phyloP scores from a whole-genome alignment of 768 basidiomycete genomes.

The Chalciporus chontae region DNA sequence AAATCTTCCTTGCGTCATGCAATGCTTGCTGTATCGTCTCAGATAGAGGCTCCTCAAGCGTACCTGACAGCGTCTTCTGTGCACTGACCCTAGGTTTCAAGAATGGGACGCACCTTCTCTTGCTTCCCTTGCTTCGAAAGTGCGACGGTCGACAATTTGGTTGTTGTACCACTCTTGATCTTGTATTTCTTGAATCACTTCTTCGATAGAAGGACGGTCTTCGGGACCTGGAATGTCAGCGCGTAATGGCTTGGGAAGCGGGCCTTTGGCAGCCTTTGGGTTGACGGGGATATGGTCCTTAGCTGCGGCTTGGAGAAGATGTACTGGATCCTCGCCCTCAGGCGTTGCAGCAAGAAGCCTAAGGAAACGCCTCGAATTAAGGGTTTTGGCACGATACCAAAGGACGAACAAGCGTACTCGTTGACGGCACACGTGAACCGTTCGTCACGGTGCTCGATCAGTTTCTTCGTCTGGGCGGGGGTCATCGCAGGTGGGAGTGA shows the following conservation, averaged over 20 bases:
- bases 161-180: conserved; percentile 62
- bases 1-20: conserved; percentile 54
- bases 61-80: conserved; percentile 30
- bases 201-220: conserved; percentile 54
- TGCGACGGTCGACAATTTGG: conserved; percentile 62
- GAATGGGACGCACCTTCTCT: conserved; percentile 40
- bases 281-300: conserved; percentile 69
- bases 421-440: conserved; percentile 62
- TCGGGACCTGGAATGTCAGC: conserved; percentile 38
- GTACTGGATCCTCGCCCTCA: conserved; percentile 54
- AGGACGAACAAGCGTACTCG: conserved; percentile 44
- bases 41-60: conserved; percentile 57
- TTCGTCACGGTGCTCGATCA: conserved; percentile 68
- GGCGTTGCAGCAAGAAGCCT: conserved; percentile 60
- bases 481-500: conserved; percentile 39
- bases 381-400: background rate
- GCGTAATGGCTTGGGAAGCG: conserved; percentile 5
- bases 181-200: conserved; percentile 55
- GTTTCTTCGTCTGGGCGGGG: conserved; percentile 58
- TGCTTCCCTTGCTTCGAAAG: conserved; percentile 49
- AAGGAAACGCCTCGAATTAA: background rate
- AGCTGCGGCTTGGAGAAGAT: conserved; percentile 63
- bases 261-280: conserved; percentile 33
- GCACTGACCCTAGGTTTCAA: background rate
- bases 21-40: conserved; percentile 53